Percentiles rank a stretch among this genome's conserved stretches.
Evolutionary conservation across 2,329 filamentous ascomycete genomes (phyloP).

Genomic region (Diplodia corticola): DNA sequence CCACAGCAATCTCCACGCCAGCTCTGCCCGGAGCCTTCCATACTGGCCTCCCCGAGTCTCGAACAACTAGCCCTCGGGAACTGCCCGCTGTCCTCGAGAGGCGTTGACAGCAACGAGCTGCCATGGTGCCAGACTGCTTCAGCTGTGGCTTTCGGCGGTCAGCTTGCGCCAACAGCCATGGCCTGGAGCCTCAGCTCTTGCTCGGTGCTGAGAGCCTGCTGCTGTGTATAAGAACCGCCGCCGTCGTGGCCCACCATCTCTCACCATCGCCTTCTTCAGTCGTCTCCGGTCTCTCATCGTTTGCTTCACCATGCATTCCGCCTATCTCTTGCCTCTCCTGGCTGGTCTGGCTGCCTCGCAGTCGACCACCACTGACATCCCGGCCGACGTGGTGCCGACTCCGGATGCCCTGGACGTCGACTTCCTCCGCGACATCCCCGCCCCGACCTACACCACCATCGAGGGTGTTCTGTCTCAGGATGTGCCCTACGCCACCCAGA

Average conservation of each 20-base stretch:
- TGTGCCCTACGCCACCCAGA: conserved; percentile 16
- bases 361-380: not conserved
- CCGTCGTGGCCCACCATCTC: not conserved
- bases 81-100: not conserved
- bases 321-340: not conserved
- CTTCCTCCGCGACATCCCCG: conserved; percentile 12
- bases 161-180: not conserved
- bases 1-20: not conserved
- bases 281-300: not conserved
- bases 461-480: conserved; percentile 20
- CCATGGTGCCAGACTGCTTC: not conserved
- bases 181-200: not conserved
- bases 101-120: not conserved
- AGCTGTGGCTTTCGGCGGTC: not conserved
- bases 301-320: not conserved
- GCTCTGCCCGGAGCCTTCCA: not conserved
- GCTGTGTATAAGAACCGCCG: not conserved
- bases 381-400: not conserved
- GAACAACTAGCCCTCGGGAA: not conserved
- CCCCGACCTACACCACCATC: conserved; percentile 23
- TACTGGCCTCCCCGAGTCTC: not conserved
- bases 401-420: conserved; percentile 22
- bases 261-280: not conserved
- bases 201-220: too few relatives aligned
- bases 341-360: conserved; percentile 14